Evolutionary conservation across 148 eudicot species (phyloP).

Genomic region (Silene conica): DNA sequence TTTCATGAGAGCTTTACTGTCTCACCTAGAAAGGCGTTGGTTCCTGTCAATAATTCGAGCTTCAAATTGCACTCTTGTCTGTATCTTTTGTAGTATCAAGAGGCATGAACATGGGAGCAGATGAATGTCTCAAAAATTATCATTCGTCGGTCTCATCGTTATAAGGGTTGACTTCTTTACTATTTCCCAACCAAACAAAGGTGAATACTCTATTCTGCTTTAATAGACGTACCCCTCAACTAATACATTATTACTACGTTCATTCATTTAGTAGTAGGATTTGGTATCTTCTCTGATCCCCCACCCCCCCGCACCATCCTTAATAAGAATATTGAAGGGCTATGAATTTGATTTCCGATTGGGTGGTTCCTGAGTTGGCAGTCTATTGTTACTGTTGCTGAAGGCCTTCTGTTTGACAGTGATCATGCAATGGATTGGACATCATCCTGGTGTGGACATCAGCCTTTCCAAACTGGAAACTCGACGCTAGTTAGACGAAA

Average conservation of each 20-base stretch:
- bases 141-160: slow-evolving; percentile 76
- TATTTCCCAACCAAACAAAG: slow-evolving; percentile 71
- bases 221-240: background rate
- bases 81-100: slow-evolving; percentile 46
- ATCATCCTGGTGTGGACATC: slow-evolving; percentile 99
- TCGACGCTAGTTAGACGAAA: too few relatives aligned
- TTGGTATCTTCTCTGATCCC: background rate
- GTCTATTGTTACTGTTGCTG: background rate
- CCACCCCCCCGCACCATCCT: background rate
- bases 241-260: background rate
- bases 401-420: slow-evolving; percentile 35
- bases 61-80: slow-evolving; percentile 3
- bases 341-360: background rate
- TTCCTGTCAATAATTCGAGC: background rate
- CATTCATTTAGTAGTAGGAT: background rate
- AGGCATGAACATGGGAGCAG: slow-evolving; percentile 32
- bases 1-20: background rate
- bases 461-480: too few relatives aligned
- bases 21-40: background rate
- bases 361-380: background rate
- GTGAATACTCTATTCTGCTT: slow-evolving; percentile 27
- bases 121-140: slow-evolving; percentile 68
- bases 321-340: slow-evolving; percentile 5
- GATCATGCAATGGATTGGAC: slow-evolving; percentile 37
- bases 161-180: slow-evolving; percentile 89